Evolutionary conservation across 306 rosid genomes (phyloP), one percentile per base, ranked within the genome.

Genomic region (Dalbergia oliveri): DNA sequence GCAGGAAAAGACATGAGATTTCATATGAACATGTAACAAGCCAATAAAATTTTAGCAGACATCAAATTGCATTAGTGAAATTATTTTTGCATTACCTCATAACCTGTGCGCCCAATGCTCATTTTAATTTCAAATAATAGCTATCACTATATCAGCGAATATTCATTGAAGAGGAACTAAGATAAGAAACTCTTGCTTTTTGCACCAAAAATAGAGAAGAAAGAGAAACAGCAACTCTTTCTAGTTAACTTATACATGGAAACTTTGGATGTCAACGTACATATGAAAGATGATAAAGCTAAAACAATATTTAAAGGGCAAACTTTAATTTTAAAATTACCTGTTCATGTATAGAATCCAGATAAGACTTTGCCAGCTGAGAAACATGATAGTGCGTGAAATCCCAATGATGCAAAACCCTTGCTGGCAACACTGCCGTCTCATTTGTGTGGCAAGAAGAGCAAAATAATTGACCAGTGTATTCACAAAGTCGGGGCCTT

Each of bases 391-490:
- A 87, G 33, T 45, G 84, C 64, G 85, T 84, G 71, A 96, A 96
- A 87, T 96, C 98, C 99, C 99, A 96, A 69, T 88, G 87, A 86
- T 96, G 98, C 80, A 96, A 88, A 78, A 96, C 94, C 86, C 93
- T 89, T 83, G 99, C 98, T 34, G 98, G 99, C 87, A 96, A 83
- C 84, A 96, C 97, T 35, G 94, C 94, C 70, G 88, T 88, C 72
- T 96, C 98, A 85, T 93, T 93, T 79, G 94, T 87, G 84, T 96
- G 99, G 87, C 99, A 96, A 13, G 91, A 93, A 80, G 91, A 86
- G 87, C 99, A 93, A 81, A 93, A 96, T 83, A 96, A 77, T 81
- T 96, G 98, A 82, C 94, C 84, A 63, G 92, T 91, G 83, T 96
- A 96, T 82, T 93, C 99, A 85, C 99, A 96, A 57, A 91, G 88